Base-by-base conservation (phyloP, 345 rosid species). In the Kernera saxatilis region DNA sequence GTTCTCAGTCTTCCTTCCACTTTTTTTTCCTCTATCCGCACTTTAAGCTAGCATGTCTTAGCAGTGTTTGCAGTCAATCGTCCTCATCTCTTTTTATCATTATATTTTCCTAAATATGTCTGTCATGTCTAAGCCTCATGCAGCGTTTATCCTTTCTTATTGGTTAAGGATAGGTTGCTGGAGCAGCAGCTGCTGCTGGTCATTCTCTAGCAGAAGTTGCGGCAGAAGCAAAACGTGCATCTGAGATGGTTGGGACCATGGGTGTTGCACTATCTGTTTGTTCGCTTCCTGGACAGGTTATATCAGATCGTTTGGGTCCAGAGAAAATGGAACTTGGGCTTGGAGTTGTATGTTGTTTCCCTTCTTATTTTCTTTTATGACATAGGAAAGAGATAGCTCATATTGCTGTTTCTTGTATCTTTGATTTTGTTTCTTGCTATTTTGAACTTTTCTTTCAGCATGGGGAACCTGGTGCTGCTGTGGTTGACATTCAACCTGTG, bases 311-410 rank as follows among this genome's bases (percentile, higher is more conserved):
- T 74, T 70, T 91, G 82, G 97, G 94, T 45, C 82, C 84, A 5
- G 91, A 88, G 59, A 93, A 91, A 82, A 89, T 93, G 95, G 97
- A 93, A 78, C 94, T 93, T 74, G 98, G 97, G 71, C 96, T 93
- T 64, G 97, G 97, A 82, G 87, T 93, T 80, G 98, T 93, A 84
- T 85, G 97, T 83, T 74, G 43, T 75, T 67, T 59, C 22, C 60
- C 8, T 8, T 46, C 5, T 46, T 32, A 18, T 30, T 41, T 62
- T 41, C 26, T 3, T 5, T 27, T 59, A n/a, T 9, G 22, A 12
- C 25, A 40, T 46, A n/a, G 21, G 14, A 50, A 51, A 60, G 25
- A 27, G 18, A 71, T 9, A 37, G n/a, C 61, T 13, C 61, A 39
- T 75, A 51, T 30, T 32, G 19, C 21, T 33, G 5, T 48, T 46